These are phyloP conservation scores for Rhodotorula mucilaginosa DNA, from an alignment of 1,284 basidiomycete species.

Conservation along the genomic window DNA sequence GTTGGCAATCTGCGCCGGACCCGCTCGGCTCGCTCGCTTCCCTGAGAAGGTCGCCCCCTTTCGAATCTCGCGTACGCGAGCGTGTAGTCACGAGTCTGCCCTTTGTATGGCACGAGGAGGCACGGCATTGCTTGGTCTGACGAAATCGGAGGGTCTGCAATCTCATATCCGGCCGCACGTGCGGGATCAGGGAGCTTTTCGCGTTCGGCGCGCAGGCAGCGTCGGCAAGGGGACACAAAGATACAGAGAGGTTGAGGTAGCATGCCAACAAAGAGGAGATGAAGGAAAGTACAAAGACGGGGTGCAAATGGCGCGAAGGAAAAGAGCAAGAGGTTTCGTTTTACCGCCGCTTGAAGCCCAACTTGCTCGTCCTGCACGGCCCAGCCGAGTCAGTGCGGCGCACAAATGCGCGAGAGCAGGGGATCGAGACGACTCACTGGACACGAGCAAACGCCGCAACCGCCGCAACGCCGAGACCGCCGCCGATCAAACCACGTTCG, in stretches of 20 bases:
- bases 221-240: no score
- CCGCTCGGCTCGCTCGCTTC: background rate
- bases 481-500: constrained; percentile 28
- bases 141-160: no score
- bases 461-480: constrained; percentile 26
- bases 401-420: background rate
- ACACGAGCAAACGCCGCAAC: constrained; percentile 18
- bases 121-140: no score
- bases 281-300: no score
- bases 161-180: no score
- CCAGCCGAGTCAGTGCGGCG: background rate
- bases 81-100: no score
- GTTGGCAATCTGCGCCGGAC: background rate
- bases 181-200: no score
- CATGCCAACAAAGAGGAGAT: no score
- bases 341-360: constrained; percentile 5
- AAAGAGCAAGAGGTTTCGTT: no score
- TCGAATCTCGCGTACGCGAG: background rate
- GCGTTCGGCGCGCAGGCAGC: no score
- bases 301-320: background rate
- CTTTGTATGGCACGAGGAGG: no score
- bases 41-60: background rate
- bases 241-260: no score
- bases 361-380: constrained; percentile 12
- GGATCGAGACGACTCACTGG: background rate